Base-by-base conservation (phyloP, 805 yeast genomes). In the Komagataella populi region DNA sequence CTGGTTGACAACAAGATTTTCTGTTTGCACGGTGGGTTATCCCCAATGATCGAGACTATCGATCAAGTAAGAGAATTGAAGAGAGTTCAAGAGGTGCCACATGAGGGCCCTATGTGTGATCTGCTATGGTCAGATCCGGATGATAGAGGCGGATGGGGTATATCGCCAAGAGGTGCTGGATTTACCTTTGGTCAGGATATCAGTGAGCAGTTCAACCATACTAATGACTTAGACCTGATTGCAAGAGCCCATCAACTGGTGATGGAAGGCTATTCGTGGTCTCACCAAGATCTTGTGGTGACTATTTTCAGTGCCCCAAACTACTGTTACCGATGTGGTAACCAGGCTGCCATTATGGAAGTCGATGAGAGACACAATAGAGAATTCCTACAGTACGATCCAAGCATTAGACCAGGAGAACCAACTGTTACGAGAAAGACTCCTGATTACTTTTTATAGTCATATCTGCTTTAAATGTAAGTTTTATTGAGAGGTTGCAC, bases 21-120 rank as follows among this genome's bases (percentile, higher is more conserved):
- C 68, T 90, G 96, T 71, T 72, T 89, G 54, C 97, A 89, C 68
- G 97, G 97, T 59, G 97, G 97, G 14, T 73, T 89, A 58, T 87
- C 96, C 23, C 97, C 97, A 60, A 84, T 87, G 87, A 86, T 89
- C 66, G 96, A 87, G 68, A 83, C 95, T 30, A 81, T 89, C 56
- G 96, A 89, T 66, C 96, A 90, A 70, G 93, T 89, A 39, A 78
- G 96, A 64, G 93, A 84, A 61, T 73, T 89, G 58, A 88, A 88
- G 71, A 78, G 97, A 73, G 79, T 86, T 63, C 96, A 89, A 70
- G 97, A 89, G 70, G 96, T 90, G 48, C 97, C 97, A 45, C 97
- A 89, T 63, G 96, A 90, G 67, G 97, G 97, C 47, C 95, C 96
- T 55, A 88, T 90, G 96, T 90, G 96, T 70, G 97, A 90, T 66